Conservation (phyloP, 768 basidiomycete species). For the Lactarius deliciosus region DNA sequence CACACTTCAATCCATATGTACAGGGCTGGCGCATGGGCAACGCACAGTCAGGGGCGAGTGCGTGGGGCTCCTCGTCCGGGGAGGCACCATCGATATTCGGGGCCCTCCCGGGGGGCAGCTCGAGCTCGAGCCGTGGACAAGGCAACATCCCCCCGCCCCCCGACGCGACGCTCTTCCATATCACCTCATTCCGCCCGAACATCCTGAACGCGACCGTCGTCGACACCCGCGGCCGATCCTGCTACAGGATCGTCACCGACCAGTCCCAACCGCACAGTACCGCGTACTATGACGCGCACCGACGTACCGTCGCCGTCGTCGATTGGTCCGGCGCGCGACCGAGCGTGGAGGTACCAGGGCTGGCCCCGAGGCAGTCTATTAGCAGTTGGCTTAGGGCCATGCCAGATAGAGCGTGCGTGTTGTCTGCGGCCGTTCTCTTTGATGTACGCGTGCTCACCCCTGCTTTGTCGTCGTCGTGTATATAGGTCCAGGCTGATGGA, state of each 20-base stretch:
- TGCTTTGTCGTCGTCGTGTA: not conserved
- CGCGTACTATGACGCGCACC: conserved; percentile 19
- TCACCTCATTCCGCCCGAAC: conserved; percentile 27
- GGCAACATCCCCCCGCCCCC: conserved; percentile 1
- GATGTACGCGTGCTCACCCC: not conserved
- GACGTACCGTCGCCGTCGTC: conserved; percentile 28
- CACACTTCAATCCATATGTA: conserved; percentile 29
- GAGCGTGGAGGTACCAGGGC: conserved; percentile 28
- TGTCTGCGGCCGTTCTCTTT: not conserved
- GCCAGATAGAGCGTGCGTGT: conserved; percentile 25
- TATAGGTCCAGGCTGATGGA: conserved; percentile 27
- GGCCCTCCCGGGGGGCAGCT: conserved; percentile 21
- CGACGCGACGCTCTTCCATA: conserved; percentile 16
- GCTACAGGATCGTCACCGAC: conserved; percentile 27
- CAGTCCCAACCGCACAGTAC: conserved; percentile 21
- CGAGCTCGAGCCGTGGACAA: not conserved
- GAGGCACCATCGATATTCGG: conserved; percentile 27
- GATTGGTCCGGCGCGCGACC: conserved; percentile 22
- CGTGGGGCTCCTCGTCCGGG: not conserved
- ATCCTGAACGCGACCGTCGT: conserved; percentile 29
- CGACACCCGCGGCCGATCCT: conserved; percentile 20
- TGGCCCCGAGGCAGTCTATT: conserved; percentile 21
- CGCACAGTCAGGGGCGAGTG: conserved; percentile 3
- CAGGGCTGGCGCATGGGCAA: conserved; percentile 28
- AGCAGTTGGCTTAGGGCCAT: conserved; percentile 26